Conservation (phyloP, 352 stramenopile genomes). For the Phytophthora sp. region DNA sequence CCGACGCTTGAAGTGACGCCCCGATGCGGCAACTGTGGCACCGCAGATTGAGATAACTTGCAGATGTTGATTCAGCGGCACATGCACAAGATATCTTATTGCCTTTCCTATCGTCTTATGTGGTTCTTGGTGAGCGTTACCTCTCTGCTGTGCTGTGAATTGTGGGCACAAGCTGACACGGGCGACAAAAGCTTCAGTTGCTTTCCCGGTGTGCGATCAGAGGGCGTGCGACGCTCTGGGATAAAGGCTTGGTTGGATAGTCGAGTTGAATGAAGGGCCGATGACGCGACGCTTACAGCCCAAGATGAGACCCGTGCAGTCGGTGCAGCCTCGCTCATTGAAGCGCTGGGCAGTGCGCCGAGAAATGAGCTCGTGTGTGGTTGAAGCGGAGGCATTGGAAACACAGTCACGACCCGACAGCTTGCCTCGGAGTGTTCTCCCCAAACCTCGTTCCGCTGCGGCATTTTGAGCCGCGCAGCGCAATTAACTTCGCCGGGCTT, state of each 20-base stretch:
- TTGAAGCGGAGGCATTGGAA: too few relatives aligned
- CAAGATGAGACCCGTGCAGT: neutral
- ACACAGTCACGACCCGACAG: neutral
- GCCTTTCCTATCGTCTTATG: neutral
- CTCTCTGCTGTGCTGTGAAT: constrained; percentile 2
- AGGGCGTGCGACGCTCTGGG: neutral
- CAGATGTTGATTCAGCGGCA: too few relatives aligned
- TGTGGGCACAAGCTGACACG: neutral
- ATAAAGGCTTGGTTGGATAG: neutral
- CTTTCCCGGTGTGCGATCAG: neutral
- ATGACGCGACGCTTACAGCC: constrained; percentile 1
- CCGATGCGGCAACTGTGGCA: neutral
- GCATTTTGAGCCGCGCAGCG: neutral
- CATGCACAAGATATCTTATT: neutral
- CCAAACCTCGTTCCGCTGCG: neutral
- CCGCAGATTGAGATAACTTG: too few relatives aligned
- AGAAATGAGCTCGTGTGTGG: too few relatives aligned
- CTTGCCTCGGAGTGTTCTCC: neutral
- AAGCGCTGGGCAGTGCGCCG: too few relatives aligned
- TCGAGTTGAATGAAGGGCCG: neutral
- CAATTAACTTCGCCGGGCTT: neutral
- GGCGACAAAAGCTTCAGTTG: too few relatives aligned
- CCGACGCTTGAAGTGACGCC: constrained; percentile 3
- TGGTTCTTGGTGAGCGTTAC: constrained; percentile 2
- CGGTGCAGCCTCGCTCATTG: neutral